Evolutionary conservation across 106 monocot species (phyloP).

Genomic region (Cymbidium sinense): DNA sequence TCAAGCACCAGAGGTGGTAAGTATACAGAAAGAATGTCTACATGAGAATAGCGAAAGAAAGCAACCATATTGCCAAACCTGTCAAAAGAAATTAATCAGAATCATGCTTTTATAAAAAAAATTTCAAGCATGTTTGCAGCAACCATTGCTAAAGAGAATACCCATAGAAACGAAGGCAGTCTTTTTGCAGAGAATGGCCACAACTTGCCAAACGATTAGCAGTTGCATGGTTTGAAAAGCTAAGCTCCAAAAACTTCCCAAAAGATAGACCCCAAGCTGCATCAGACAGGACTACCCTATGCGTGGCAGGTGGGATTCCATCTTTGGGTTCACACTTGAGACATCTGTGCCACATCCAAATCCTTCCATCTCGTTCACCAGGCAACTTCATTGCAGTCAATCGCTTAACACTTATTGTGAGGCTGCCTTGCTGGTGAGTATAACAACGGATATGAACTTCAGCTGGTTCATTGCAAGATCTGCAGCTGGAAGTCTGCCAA

Average conservation of each 20-base stretch:
- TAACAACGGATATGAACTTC: conserved; percentile 80
- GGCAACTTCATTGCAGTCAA: conserved; percentile 50
- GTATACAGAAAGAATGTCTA: conserved; percentile 70
- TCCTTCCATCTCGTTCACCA: conserved; percentile 77
- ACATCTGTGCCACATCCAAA: conserved; percentile 99
- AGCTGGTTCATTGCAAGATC: conserved; percentile 56
- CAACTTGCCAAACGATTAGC: conserved; percentile 87
- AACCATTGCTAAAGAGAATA: conserved; percentile 19
- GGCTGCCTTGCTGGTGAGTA: conserved; percentile 72
- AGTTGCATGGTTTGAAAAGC: conserved; percentile 78
- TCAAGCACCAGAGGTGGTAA: conserved; percentile 67
- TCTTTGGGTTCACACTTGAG: conserved; percentile 55
- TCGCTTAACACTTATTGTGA: conserved; percentile 62
- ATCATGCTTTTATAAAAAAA: neutral
- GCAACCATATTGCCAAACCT: conserved; percentile 92
- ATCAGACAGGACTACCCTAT: conserved; percentile 90
- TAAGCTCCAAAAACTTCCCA: conserved; percentile 97
- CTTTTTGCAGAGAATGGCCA: conserved; percentile 92
- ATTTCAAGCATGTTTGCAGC: neutral
- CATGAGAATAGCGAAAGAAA: conserved; percentile 72
- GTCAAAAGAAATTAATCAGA: conserved; percentile 14
- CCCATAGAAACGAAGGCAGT: conserved; percentile 94
- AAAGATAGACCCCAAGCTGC: conserved; percentile 95
- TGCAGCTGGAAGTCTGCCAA: conserved; percentile 52
- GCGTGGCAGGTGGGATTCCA: conserved; percentile 75